A percentile compares a stretch with the other conserved stretches of the same genome.
Evolutionary conservation across 2,329 filamentous ascomycete species (phyloP).

Genomic region (Cercospora janseana): DNA sequence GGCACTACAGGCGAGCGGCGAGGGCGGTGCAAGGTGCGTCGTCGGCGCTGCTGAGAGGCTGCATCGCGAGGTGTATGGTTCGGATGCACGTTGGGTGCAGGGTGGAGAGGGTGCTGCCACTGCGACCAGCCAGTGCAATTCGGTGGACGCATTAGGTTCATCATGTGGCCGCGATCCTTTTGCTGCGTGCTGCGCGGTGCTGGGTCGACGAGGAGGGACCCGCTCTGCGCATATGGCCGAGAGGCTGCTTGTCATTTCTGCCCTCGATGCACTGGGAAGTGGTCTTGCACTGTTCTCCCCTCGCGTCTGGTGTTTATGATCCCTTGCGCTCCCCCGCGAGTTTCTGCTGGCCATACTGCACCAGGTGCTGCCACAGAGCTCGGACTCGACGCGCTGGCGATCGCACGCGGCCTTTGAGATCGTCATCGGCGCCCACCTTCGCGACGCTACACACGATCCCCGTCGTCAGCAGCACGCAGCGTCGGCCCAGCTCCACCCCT

Average conservation of each 20-base stretch:
- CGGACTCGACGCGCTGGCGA: too few species aligned
- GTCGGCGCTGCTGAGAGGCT: too few species aligned
- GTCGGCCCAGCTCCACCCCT: not conserved
- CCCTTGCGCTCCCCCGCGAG: not conserved
- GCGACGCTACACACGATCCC: not conserved
- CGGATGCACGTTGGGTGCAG: conserved; percentile 1
- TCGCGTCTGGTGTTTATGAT: not conserved
- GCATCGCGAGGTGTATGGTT: too few species aligned
- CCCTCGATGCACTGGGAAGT: not conserved
- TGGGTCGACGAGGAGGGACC: conserved; percentile 3
- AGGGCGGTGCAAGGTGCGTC: too few species aligned
- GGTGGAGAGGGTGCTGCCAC: not conserved
- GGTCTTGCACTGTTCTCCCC: too few species aligned
- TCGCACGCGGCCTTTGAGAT: too few species aligned
- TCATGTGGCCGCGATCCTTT: not conserved
- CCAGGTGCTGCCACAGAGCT: not conserved
- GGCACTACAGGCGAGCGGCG: too few species aligned
- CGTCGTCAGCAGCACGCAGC: not conserved
- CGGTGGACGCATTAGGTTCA: too few species aligned
- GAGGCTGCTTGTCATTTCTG: not conserved
- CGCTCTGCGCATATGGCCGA: not conserved
- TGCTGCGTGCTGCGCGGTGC: not conserved
- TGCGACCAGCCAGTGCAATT: too few species aligned
- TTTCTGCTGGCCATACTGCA: not conserved
- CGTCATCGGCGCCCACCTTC: not conserved